phyloP scores from a whole-genome alignment of 805 yeast genomes.

The Candida patagonica region DNA sequence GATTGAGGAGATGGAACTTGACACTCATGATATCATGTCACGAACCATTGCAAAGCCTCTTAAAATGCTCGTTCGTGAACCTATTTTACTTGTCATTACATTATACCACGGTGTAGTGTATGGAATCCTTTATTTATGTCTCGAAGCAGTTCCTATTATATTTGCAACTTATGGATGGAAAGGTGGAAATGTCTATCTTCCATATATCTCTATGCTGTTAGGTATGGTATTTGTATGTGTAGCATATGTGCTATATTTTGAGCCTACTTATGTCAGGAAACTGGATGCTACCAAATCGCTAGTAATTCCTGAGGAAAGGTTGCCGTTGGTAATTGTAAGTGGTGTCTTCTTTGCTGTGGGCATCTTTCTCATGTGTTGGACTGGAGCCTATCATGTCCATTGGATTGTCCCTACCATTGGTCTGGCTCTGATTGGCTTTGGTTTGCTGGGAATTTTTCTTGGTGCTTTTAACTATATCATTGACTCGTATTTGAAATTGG shows the following conservation, averaged over 20 bases:
- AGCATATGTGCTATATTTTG: slow-evolving; percentile 21
- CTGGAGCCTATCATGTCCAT: slow-evolving; percentile 35
- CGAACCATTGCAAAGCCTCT: slow-evolving; percentile 74
- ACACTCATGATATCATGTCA: slow-evolving; percentile 58
- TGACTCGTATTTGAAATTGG: slow-evolving; percentile 47
- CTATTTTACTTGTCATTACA: slow-evolving; percentile 34
- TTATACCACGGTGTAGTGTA: slow-evolving; percentile 35
- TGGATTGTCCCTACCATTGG: slow-evolving; percentile 55
- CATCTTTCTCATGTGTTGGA: slow-evolving; percentile 56
- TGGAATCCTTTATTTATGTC: slow-evolving; percentile 35
- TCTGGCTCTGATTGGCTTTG: slow-evolving; percentile 42
- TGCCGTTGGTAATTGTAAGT: slow-evolving; percentile 43
- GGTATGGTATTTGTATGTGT: slow-evolving; percentile 28
- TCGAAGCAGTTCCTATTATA: slow-evolving; percentile 33
- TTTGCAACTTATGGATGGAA: slow-evolving; percentile 30
- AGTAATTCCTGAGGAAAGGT: slow-evolving; percentile 56
- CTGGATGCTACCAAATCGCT: slow-evolving; percentile 40
- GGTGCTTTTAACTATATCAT: slow-evolving; percentile 53
- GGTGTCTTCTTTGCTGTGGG: slow-evolving; percentile 43
- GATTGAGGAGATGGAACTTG: slow-evolving; percentile 75
- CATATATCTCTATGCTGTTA: slow-evolving; percentile 27
- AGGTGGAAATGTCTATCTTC: slow-evolving; percentile 24
- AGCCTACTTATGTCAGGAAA: slow-evolving; percentile 18
- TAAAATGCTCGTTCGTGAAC: slow-evolving; percentile 54
- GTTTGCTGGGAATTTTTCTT: slow-evolving; percentile 48